Conservation (phyloP, 192 early-diverging fungal genomes). For the Chytriomyces hyalinus region DNA sequence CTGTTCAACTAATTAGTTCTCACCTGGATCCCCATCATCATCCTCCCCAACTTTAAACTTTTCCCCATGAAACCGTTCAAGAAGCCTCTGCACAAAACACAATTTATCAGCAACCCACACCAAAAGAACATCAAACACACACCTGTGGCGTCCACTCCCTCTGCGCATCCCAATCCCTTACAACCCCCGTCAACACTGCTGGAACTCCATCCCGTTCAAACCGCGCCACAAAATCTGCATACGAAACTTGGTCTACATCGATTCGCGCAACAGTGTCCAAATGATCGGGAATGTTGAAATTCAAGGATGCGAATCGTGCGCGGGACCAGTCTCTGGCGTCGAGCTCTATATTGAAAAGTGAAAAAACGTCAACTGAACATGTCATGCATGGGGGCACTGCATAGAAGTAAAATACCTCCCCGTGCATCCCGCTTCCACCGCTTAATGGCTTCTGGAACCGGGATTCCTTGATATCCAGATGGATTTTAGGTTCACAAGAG, state of each 20-base stretch:
- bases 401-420: conserved; percentile 56
- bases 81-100: conserved; percentile 5
- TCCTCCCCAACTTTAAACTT: conserved; percentile 84
- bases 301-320: conserved; percentile 51
- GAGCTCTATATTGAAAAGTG: too few relatives aligned
- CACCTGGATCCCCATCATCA: conserved; percentile 69
- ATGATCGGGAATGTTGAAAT: conserved; percentile 57
- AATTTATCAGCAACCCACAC: neutral
- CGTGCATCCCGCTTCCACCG: conserved; percentile 50
- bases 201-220: conserved; percentile 62
- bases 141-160: conserved; percentile 64
- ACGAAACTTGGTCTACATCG: conserved; percentile 56
- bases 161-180: conserved; percentile 61
- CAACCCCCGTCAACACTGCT: conserved; percentile 65
- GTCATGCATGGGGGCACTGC: too few relatives aligned
- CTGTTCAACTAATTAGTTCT: too few relatives aligned
- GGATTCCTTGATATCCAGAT: neutral
- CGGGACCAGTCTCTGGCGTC: conserved; percentile 68
- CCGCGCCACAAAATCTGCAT: conserved; percentile 62
- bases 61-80: conserved; percentile 56
- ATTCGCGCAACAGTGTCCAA: conserved; percentile 61
- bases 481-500: neutral
- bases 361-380: too few relatives aligned
- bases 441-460: neutral
- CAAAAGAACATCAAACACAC: neutral